Percentiles rank a stretch among this genome's conserved stretches.
phyloP scores from a whole-genome alignment of 441 rosid genomes.

The Erodium trifolium region DNA sequence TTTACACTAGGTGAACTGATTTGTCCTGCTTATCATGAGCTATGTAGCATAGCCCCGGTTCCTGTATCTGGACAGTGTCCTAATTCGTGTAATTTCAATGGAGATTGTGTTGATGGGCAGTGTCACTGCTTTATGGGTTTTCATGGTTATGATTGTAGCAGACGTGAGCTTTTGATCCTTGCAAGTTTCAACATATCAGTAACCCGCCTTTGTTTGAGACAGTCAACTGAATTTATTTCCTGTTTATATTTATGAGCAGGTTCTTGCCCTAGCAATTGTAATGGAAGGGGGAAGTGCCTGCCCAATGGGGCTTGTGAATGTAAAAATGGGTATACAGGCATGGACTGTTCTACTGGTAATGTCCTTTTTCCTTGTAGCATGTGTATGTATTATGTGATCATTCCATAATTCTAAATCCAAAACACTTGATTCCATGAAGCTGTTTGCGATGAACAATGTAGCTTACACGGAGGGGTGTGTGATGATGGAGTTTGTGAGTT shows the following conservation, averaged over 20 bases:
- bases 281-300: constrained; percentile 68
- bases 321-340: constrained; percentile 27
- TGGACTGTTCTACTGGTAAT: constrained; percentile 3
- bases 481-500: constrained; percentile 97
- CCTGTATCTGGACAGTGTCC: constrained; percentile 72
- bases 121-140: constrained; percentile 86
- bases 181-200: not conserved
- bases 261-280: constrained; percentile 79
- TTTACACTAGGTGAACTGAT: constrained; percentile 62
- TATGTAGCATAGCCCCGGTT: constrained; percentile 47
- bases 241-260: constrained; percentile 30
- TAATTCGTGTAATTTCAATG: constrained; percentile 69
- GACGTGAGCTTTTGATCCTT: constrained; percentile 46
- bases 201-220: not conserved
- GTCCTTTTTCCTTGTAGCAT: not conserved
- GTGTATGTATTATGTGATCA: too few species aligned
- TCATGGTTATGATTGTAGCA: constrained; percentile 79
- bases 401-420: too few species aligned
- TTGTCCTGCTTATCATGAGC: constrained; percentile 89
- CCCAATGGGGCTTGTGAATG: constrained; percentile 66
- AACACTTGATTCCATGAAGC: constrained; percentile 39
- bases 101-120: constrained; percentile 82
- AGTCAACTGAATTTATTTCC: constrained; percentile 3
- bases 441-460: constrained; percentile 93
- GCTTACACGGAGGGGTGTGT: constrained; percentile 97